Evolutionary conservation across 768 basidiomycete species (phyloP).

Genomic region (Arthromyces matolae): DNA sequence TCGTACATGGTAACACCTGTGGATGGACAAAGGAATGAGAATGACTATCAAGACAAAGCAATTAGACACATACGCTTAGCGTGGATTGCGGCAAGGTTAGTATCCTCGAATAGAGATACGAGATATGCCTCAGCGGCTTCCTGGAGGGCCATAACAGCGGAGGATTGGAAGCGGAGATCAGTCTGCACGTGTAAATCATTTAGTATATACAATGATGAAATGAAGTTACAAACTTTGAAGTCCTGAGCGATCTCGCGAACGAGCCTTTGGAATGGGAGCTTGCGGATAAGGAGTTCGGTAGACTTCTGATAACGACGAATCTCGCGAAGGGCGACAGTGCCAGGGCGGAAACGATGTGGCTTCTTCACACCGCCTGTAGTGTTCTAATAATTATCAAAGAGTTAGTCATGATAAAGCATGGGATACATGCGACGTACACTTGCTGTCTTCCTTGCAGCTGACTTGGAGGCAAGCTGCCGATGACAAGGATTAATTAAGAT

Average conservation of each 20-base stretch:
- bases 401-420: neutral
- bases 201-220: neutral
- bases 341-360: slow-evolving; percentile 65
- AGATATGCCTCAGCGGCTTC: slow-evolving; percentile 22
- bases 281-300: slow-evolving; percentile 79
- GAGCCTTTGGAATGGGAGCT: slow-evolving; percentile 82
- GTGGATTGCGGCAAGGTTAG: slow-evolving; percentile 21
- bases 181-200: slow-evolving; percentile 8
- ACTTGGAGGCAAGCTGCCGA: slow-evolving; percentile 17
- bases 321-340: slow-evolving; percentile 84
- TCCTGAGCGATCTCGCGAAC: slow-evolving; percentile 73
- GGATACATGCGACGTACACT: neutral
- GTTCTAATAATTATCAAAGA: slow-evolving; percentile 1
- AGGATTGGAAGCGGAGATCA: slow-evolving; percentile 22
- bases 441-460: slow-evolving; percentile 16
- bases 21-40: neutral
- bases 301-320: slow-evolving; percentile 82
- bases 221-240: slow-evolving; percentile 49
- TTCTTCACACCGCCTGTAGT: slow-evolving; percentile 18
- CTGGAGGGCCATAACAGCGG: slow-evolving; percentile 21
- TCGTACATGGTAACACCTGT: slow-evolving; percentile 21
- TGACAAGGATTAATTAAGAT: neutral
- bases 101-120: slow-evolving; percentile 19
- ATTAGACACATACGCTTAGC: slow-evolving; percentile 16
- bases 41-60: neutral